Conservation (phyloP, 352 stramenopile species). For the Blastocystis sp. region DNA sequence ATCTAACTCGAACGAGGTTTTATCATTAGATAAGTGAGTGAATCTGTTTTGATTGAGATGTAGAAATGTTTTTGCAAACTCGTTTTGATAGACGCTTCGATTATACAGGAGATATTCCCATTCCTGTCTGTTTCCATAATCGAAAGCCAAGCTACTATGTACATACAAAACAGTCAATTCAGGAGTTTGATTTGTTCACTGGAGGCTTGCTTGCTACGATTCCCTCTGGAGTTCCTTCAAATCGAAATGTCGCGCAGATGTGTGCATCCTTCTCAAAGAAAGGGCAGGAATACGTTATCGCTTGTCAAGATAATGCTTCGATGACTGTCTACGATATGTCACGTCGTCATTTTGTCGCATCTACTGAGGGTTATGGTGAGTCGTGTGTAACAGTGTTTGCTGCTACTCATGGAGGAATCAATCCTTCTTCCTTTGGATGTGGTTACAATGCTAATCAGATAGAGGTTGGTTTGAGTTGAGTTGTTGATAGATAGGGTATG, state of each 20-base stretch:
- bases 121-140: slow-evolving; percentile 56
- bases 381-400: background rate
- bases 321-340: slow-evolving; percentile 55
- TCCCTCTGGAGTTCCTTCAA: slow-evolving; percentile 43
- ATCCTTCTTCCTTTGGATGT: slow-evolving; percentile 49
- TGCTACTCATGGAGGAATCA: slow-evolving; percentile 56
- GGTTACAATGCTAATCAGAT: slow-evolving; percentile 12
- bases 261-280: slow-evolving; percentile 61
- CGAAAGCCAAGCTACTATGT: slow-evolving; percentile 61
- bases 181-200: slow-evolving; percentile 63
- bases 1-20: slow-evolving; percentile 25
- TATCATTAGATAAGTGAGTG: background rate
- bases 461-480: background rate
- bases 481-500: background rate
- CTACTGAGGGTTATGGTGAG: slow-evolving; percentile 7
- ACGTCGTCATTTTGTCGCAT: slow-evolving; percentile 52
- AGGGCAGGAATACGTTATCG: slow-evolving; percentile 55
- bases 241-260: slow-evolving; percentile 24
- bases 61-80: slow-evolving; percentile 63
- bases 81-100: slow-evolving; percentile 63
- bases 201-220: slow-evolving; percentile 53
- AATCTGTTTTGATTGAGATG: background rate
- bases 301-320: slow-evolving; percentile 47
- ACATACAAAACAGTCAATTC: slow-evolving; percentile 60
- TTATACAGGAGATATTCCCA: slow-evolving; percentile 61